Base-by-base conservation (phyloP, 179 eudicot species). In the Silene vulgaris region DNA sequence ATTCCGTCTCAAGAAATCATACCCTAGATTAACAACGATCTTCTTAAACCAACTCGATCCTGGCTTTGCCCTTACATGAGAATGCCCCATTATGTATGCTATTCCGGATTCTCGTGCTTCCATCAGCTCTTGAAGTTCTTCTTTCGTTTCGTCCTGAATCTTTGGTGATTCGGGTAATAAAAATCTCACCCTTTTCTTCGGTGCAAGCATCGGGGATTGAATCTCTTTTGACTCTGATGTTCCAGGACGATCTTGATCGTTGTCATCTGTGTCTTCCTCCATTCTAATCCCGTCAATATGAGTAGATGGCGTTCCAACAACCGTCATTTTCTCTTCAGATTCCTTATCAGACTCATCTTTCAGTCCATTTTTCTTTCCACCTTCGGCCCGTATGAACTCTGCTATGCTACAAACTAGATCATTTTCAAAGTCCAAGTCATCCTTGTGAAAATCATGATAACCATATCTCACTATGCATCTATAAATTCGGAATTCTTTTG, bases 1-100 rank as follows among this genome's bases (percentile, higher is more conserved):
- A 60, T 95, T 95, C 78, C 97, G 88, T 75, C 99, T 90, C 89
- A 95, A 80, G 71, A 95, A 90, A 71, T 92, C 99, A 82, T 95
- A 95, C 72, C 97, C 96, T 75, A 84, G 23, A 80, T 92, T 92
- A 54, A 90, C 86, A 13, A 74, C 93, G 20, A 92, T 64, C 80
- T 85, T 95, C 88, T 84, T 95, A 2, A 95, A 0, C 62, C 88
- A 78, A 50, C 92, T 76, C 0, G 99, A 95, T 3, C 97, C 97
- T 62, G 78, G 84, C 85, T 95, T 95, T 16, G 99, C 96, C 72
- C 80, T 82, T 59, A 95, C 90, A 77, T 92, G 96, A 0, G 96
- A 86, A 69, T 95, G 93, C 26, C 99, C 99, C 75, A 92, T 62
- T 45, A 95, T 95, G 72, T 90, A 92, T 0, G 97, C 97, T 54